Percentiles rank a stretch among this genome's conserved stretches.
Evolutionary conservation across 2,329 filamentous ascomycete species (phyloP).

Genomic region (Grosmannia serpens): DNA sequence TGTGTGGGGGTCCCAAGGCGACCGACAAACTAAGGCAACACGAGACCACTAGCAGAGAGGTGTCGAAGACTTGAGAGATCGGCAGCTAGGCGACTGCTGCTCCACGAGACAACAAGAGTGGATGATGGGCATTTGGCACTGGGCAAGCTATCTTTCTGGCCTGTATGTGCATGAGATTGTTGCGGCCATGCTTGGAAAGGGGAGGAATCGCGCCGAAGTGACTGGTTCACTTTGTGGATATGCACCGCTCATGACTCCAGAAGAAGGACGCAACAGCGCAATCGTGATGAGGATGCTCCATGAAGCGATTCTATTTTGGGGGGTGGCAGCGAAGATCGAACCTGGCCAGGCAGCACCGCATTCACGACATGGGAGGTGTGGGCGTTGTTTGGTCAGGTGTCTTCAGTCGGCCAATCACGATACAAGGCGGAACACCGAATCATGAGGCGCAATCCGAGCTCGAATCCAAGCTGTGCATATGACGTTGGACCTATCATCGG

Average conservation of each 20-base stretch:
- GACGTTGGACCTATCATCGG: slow-evolving; percentile 2
- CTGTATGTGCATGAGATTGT: neutral
- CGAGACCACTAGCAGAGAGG: too few species aligned
- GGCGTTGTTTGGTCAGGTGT: slow-evolving; percentile 10
- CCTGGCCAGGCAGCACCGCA: neutral
- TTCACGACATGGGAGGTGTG: slow-evolving; percentile 4
- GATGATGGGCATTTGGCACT: too few species aligned
- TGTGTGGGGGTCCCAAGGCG: neutral
- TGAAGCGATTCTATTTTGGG: too few species aligned
- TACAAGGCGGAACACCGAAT: slow-evolving; percentile 2
- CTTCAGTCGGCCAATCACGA: slow-evolving; percentile 6
- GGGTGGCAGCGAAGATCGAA: too few species aligned
- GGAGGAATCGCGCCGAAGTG: neutral
- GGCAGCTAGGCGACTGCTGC: too few species aligned
- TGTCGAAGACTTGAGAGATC: too few species aligned
- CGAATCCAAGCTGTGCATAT: neutral
- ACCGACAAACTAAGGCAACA: neutral
- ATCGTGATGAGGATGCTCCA: too few species aligned
- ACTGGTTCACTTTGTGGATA: neutral
- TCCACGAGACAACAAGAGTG: too few species aligned
- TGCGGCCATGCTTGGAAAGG: neutral
- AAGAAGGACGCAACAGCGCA: too few species aligned
- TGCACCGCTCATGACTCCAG: too few species aligned
- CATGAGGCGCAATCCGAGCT: slow-evolving; percentile 4
- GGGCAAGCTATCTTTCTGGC: too few species aligned